Conservation (phyloP, 768 basidiomycete genomes). For the Rhizopogon salebrosus region DNA sequence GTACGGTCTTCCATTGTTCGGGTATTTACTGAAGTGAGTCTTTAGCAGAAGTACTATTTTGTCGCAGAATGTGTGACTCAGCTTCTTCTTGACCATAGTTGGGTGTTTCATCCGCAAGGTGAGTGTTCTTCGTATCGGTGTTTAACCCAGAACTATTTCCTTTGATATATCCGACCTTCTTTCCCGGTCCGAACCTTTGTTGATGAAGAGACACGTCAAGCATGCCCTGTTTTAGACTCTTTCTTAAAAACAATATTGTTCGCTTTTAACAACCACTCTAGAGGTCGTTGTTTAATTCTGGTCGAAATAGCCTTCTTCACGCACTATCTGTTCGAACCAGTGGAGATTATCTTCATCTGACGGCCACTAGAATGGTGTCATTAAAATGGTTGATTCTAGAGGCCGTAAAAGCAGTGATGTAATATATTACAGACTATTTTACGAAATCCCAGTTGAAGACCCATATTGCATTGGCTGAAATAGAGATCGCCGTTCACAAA, state of each 20-base stretch:
- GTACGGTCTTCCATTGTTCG: conserved; percentile 43
- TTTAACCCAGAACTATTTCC: conserved; percentile 20
- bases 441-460: conserved; percentile 37
- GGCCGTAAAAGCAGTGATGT: conserved; percentile 36
- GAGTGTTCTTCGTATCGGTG: too few relatives aligned
- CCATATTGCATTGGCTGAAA: conserved; percentile 35
- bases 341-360: too few relatives aligned
- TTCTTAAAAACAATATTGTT: too few relatives aligned
- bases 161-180: conserved; percentile 37
- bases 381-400: too few relatives aligned
- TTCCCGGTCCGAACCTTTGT: conserved; percentile 24
- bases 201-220: conserved; percentile 28
- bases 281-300: too few relatives aligned
- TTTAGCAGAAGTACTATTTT: neutral
- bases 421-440: conserved; percentile 47
- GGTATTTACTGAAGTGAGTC: conserved; percentile 28
- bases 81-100: neutral
- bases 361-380: too few relatives aligned
- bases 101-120: neutral
- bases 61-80: conserved; percentile 8
- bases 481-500: conserved; percentile 30
- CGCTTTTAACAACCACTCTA: conserved; percentile 34
- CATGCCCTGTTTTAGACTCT: too few relatives aligned
- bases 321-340: too few relatives aligned
- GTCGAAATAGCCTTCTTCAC: too few relatives aligned